Conservation (phyloP, 352 stramenopile genomes). For the Blastocystis sp. region DNA sequence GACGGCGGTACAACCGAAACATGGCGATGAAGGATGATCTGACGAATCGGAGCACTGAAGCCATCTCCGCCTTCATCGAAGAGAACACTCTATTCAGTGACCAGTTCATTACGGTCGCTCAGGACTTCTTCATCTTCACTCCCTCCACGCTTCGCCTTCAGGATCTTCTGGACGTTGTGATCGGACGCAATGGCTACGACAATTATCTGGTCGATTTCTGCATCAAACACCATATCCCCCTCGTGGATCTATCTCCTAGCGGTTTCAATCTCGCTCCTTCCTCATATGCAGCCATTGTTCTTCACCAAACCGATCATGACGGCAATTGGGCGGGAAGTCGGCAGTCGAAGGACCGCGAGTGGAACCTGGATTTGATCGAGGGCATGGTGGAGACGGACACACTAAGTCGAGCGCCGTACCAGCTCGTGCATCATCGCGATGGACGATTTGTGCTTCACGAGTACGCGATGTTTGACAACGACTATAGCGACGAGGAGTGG, state of each 20-base stretch:
- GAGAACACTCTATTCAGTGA: background rate
- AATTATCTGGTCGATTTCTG: constrained; percentile 1
- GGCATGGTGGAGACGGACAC: background rate
- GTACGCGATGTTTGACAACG: background rate
- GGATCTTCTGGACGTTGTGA: background rate
- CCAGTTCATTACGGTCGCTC: constrained; percentile 12
- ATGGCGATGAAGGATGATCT: constrained; percentile 1
- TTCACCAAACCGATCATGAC: constrained; percentile 16
- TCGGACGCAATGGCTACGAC: background rate
- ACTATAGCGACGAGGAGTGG: background rate
- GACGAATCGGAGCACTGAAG: background rate
- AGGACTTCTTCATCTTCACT: background rate
- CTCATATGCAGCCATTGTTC: background rate
- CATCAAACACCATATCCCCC: background rate
- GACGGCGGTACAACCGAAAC: constrained; percentile 9
- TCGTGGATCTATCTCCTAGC: background rate
- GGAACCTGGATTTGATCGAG: constrained; percentile 7
- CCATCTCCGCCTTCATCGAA: background rate
- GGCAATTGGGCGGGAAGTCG: constrained; percentile 17
- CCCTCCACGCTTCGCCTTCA: background rate
- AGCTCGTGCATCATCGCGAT: background rate
- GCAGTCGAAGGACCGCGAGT: constrained; percentile 14
- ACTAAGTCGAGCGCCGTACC: background rate
- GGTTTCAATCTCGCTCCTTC: background rate
- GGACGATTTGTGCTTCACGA: background rate